Percentiles rank a stretch among this genome's conserved stretches.
Conservation (phyloP, 179 eudicot genomes). For the Dionaea muscipula region DNA sequence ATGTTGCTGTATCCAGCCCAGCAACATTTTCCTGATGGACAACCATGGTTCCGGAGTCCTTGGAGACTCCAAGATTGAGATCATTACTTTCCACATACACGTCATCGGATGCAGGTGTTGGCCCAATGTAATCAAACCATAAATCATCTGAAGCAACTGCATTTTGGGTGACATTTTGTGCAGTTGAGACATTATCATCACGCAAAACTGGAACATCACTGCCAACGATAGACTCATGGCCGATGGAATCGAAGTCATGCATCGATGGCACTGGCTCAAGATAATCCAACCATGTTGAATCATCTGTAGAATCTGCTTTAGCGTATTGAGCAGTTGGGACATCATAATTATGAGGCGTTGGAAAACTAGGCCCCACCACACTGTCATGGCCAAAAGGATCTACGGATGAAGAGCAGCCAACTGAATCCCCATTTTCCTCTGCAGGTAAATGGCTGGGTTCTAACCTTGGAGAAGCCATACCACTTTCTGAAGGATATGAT, state of each 20-base stretch:
- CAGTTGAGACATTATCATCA: no score
- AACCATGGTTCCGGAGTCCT: constrained; percentile 19
- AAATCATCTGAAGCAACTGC: neutral
- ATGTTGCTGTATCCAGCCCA: constrained; percentile 10
- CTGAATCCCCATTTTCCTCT: constrained; percentile 15
- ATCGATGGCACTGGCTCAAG: constrained; percentile 16
- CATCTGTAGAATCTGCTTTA: constrained; percentile 10
- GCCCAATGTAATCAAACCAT: no score
- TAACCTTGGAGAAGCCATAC: constrained; percentile 6
- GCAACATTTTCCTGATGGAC: constrained; percentile 9
- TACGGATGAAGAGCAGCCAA: constrained; percentile 17
- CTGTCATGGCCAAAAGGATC: constrained; percentile 15
- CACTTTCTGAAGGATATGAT: constrained; percentile 19
- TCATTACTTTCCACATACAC: constrained; percentile 11
- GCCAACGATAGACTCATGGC: no score
- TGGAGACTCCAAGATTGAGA: constrained; percentile 8
- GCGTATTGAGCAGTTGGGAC: constrained; percentile 11
- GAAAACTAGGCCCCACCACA: constrained; percentile 19
- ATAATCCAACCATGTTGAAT: constrained; percentile 18
- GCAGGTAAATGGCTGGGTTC: constrained; percentile 16
- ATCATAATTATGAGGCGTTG: constrained; percentile 8
- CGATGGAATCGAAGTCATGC: constrained; percentile 13
- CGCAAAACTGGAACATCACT: no score
- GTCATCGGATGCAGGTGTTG: neutral
- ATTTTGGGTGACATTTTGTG: no score